phyloP scores from a whole-genome alignment of 257 asterid genomes.

The Schizonepeta tenuifolia region DNA sequence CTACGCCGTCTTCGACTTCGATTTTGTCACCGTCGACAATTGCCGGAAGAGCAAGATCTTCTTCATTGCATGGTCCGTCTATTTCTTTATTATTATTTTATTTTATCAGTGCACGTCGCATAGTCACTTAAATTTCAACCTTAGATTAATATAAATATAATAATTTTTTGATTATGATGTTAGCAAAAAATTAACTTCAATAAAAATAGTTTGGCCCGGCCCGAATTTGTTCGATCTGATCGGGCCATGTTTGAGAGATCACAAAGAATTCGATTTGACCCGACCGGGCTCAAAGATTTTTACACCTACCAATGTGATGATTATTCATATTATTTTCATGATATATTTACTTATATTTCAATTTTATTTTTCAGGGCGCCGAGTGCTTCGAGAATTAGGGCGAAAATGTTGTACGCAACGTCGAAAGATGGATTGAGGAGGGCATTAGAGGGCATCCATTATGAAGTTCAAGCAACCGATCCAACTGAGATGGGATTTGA shows the following conservation, averaged over 20 bases:
- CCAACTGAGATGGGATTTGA: conserved; percentile 93
- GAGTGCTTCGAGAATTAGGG: conserved; percentile 74
- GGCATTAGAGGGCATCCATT: conserved; percentile 81
- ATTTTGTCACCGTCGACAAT: conserved; percentile 83
- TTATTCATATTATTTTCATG: no score
- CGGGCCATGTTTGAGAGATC: no score
- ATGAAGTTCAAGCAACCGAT: conserved; percentile 92
- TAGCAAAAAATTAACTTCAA: no score
- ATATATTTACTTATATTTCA: neutral
- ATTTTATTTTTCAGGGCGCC: conserved; percentile 61
- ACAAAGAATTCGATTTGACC: no score
- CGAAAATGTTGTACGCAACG: conserved; percentile 89
- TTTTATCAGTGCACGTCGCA: no score
- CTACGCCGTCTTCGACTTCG: conserved; percentile 85
- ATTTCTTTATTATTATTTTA: neutral
- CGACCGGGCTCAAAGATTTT: no score
- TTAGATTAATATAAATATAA: no score
- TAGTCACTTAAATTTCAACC: no score
- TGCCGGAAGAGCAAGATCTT: conserved; percentile 95
- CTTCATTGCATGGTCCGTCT: conserved; percentile 84
- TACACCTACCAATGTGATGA: no score
- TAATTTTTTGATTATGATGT: no score
- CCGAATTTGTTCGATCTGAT: no score
- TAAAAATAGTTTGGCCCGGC: no score
- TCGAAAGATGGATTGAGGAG: conserved; percentile 78